phyloP scores from a whole-genome alignment of 495 filamentous ascomycete species.

The Chaetomium cochliodes region DNA sequence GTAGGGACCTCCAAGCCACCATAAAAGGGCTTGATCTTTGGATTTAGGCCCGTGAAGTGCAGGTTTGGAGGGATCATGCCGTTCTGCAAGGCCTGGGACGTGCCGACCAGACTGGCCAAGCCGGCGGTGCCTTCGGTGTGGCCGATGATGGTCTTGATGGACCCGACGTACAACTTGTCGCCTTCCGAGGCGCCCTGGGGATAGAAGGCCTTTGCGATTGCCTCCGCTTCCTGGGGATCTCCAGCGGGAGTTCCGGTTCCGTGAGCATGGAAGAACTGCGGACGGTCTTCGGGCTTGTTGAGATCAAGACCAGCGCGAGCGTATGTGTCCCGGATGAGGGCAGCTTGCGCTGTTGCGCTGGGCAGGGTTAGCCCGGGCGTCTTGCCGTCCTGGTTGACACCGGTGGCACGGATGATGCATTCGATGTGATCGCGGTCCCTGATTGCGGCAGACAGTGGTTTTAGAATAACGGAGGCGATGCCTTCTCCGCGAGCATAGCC shows the following conservation, averaged over 20 bases:
- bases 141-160: slow-evolving; percentile 58
- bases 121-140: slow-evolving; percentile 46
- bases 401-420: slow-evolving; percentile 55
- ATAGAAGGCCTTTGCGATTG: neutral
- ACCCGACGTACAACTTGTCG: slow-evolving; percentile 46
- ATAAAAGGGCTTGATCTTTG: slow-evolving; percentile 37
- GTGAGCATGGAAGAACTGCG: slow-evolving; percentile 48
- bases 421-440: slow-evolving; percentile 53
- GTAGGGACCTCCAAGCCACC: slow-evolving; percentile 33
- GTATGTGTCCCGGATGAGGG: slow-evolving; percentile 50
- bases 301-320: slow-evolving; percentile 43
- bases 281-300: slow-evolving; percentile 31
- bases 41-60: slow-evolving; percentile 50
- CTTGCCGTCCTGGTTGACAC: slow-evolving; percentile 56
- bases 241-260: neutral
- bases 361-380: slow-evolving; percentile 54
- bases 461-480: slow-evolving; percentile 53
- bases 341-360: slow-evolving; percentile 48
- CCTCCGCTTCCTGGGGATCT: neutral
- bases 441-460: slow-evolving; percentile 50
- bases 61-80: slow-evolving; percentile 45
- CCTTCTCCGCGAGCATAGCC: slow-evolving; percentile 65
- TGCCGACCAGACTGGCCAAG: slow-evolving; percentile 54
- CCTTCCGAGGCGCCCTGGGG: neutral
- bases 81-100: slow-evolving; percentile 49